Evolutionary conservation across 139 green algal genomes (phyloP), one percentile per base, ranked within the genome.

Genomic region (Closterium sp.): DNA sequence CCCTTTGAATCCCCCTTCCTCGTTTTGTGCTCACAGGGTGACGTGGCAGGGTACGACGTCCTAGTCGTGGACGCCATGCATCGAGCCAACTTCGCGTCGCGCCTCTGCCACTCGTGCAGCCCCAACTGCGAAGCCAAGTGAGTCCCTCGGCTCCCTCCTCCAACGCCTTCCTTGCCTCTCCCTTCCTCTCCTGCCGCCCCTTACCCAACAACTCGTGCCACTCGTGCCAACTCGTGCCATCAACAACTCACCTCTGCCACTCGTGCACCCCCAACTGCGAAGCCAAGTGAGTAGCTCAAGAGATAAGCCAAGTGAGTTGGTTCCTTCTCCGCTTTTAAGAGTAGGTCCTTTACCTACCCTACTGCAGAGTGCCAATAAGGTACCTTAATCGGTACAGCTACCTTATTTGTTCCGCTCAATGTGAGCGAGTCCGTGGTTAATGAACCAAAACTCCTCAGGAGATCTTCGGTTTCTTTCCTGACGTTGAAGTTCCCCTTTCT

Each of bases 161-260:
- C 34, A 6, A 28, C 87, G 7, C 69, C n/a, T 90, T 91, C 33
- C 36, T 91, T 4, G 6, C 4, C n/a, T 84, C 4, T n/a, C 33
- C 32, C 87, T 84, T 16, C 38, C 86, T 31, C 86, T 28, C 28
- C 86, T 25, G 19, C 38, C 25, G 19, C 38, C 38, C 23, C 25
- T 28, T 31, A 16, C 25, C 86, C n/a, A n/a, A n/a, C n/a, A n/a
- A n/a, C n/a, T n/a, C n/a, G n/a, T n/a, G n/a, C 19, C 84, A 12
- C 84, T 19, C 84, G 12, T 88, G 12, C 84, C 19, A 12, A 83
- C 64, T 83, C 19, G n/a, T n/a, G n/a, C n/a, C n/a, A n/a, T n/a
- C n/a, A n/a, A n/a, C n/a, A n/a, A n/a, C n/a, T n/a, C n/a, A n/a
- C 87, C 97, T 99, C 92, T 98, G 96, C 91, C 97, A 99, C 94